Evolutionary conservation across 805 yeast genomes (phyloP).

Genomic region (Sungouiozyma ichnusensis): DNA sequence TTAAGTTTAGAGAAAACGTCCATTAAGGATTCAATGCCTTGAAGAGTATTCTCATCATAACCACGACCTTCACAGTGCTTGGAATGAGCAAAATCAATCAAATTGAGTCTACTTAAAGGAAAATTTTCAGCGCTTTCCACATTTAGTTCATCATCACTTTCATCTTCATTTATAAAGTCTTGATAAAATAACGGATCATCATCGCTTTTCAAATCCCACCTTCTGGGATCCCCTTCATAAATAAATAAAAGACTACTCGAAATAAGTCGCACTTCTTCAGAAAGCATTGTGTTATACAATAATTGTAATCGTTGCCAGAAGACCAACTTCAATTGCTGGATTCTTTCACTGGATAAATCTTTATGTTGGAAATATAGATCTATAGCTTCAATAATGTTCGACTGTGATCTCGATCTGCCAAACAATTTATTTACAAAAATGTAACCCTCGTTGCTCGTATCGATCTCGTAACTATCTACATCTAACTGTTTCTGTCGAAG

Average conservation of each 20-base stretch:
- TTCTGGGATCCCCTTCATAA: constrained; percentile 52
- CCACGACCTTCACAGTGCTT: constrained; percentile 50
- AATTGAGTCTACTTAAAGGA: constrained; percentile 43
- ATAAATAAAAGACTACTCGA: constrained; percentile 67
- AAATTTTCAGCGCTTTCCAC: constrained; percentile 16
- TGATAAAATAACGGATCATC: constrained; percentile 34
- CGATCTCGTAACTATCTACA: constrained; percentile 7
- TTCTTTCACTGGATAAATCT: constrained; percentile 25
- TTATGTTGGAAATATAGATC: constrained; percentile 35
- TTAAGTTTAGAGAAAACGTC: constrained; percentile 25
- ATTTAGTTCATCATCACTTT: constrained; percentile 21
- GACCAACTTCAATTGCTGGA: constrained; percentile 32
- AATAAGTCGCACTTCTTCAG: constrained; percentile 51
- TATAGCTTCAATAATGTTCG: constrained; percentile 38
- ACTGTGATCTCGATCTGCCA: constrained; percentile 50
- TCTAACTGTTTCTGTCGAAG: constrained; percentile 12
- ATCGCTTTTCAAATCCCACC: constrained; percentile 39
- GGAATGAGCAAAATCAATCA: constrained; percentile 92
- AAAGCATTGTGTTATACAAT: constrained; percentile 52
- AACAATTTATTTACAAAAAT: constrained; percentile 50
- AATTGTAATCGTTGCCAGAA: constrained; percentile 53
- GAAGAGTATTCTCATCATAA: constrained; percentile 58
- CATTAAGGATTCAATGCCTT: constrained; percentile 59
- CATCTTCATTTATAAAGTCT: constrained; percentile 24
- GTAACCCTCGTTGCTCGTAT: constrained; percentile 34